These are phyloP conservation scores for Suhomyces xylopsoci DNA, from an alignment of 805 yeast genomes.

Conservation along the genomic window DNA sequence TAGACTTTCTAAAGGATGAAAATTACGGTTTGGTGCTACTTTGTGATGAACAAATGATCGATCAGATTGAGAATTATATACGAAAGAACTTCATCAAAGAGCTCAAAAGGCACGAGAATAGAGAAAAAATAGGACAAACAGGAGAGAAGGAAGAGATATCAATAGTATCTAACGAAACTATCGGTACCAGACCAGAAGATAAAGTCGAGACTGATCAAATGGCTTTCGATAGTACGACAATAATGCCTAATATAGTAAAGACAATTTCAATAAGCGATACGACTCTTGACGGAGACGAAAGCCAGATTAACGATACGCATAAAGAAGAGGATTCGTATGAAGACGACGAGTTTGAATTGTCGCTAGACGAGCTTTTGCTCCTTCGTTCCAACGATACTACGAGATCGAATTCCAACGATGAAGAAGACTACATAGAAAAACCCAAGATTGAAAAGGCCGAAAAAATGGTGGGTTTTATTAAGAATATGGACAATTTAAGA, in stretches of 20 bases:
- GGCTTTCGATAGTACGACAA: background rate
- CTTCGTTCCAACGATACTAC: slow-evolving; percentile 3
- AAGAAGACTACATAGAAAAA: slow-evolving; percentile 9
- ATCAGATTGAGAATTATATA: slow-evolving; percentile 27
- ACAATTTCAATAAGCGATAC: slow-evolving; percentile 13
- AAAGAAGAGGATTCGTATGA: slow-evolving; percentile 10
- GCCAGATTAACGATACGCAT: background rate
- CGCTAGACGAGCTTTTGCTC: slow-evolving; percentile 14
- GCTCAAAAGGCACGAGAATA: background rate
- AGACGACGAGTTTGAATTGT: slow-evolving; percentile 14
- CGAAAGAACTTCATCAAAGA: slow-evolving; percentile 12
- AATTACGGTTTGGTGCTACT: slow-evolving; percentile 24
- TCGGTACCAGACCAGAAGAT: background rate
- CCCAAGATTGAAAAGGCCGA: slow-evolving; percentile 2
- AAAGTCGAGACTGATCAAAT: no score
- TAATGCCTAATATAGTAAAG: slow-evolving; percentile 1
- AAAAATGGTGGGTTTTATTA: slow-evolving; percentile 17
- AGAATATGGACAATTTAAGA: slow-evolving; percentile 24
- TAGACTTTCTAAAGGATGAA: slow-evolving; percentile 31
- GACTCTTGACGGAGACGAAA: slow-evolving; percentile 10
- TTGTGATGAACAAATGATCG: slow-evolving; percentile 24
- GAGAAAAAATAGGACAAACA: background rate
- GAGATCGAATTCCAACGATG: slow-evolving; percentile 1
- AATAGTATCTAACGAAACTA: no score
- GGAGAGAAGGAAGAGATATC: background rate